Conservation (phyloP, 1,139 yeast genomes). For the Sugiyamaella xylanicola region DNA sequence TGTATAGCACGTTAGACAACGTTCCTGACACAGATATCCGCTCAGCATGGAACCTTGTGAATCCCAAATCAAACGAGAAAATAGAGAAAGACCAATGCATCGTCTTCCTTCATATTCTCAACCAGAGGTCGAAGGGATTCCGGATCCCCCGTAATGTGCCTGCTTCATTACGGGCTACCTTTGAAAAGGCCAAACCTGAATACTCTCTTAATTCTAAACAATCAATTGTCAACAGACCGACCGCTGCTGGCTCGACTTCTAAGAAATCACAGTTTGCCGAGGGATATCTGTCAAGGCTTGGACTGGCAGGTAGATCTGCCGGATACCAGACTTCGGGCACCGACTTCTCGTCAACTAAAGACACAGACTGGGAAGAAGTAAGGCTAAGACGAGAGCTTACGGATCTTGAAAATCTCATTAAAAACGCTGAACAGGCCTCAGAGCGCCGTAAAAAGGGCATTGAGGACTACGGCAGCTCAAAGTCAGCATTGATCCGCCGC, state of each 20-base stretch:
- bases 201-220: constrained; percentile 64
- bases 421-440: constrained; percentile 58
- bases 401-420: constrained; percentile 66
- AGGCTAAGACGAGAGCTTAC: constrained; percentile 76
- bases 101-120: constrained; percentile 85
- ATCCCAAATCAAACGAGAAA: constrained; percentile 82
- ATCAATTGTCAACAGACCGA: constrained; percentile 43
- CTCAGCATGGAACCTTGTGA: constrained; percentile 92
- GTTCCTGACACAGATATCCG: constrained; percentile 88
- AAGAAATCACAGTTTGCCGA: constrained; percentile 53
- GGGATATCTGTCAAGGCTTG: constrained; percentile 49
- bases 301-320: constrained; percentile 44
- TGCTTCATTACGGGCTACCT: constrained; percentile 87
- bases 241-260: constrained; percentile 25
- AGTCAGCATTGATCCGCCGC: constrained; percentile 54
- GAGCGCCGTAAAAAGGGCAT: constrained; percentile 47
- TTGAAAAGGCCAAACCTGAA: constrained; percentile 80
- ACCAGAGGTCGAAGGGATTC: constrained; percentile 86
- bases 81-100: constrained; percentile 92
- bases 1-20: constrained; percentile 66
- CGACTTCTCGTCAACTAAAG: constrained; percentile 71
- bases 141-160: constrained; percentile 93
- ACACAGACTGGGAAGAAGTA: constrained; percentile 85
- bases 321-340: constrained; percentile 59
- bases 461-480: constrained; percentile 46